A percentile compares a stretch with the other conserved stretches of the same genome.
These are phyloP conservation scores for Coniochaeta sp. DNA, from an alignment of 2,329 filamentous ascomycete genomes.

Conservation along the genomic window DNA sequence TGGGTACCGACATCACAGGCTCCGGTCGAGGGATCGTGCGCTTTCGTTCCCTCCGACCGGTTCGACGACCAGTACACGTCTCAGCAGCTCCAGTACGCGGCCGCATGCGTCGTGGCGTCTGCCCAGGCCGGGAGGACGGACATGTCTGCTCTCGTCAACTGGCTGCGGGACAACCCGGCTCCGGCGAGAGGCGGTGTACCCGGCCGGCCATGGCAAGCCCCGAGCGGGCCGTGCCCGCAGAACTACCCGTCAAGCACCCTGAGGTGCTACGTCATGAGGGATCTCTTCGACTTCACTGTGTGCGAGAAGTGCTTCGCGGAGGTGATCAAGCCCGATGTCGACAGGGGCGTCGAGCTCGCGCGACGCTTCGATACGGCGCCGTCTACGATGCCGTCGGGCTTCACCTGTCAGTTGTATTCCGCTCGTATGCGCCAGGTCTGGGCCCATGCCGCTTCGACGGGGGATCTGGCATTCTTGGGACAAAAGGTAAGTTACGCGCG, in stretches of 20 bases:
- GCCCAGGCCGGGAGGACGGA: background rate
- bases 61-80: constrained; percentile 7
- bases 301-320: constrained; percentile 9
- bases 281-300: constrained; percentile 6
- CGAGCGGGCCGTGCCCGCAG: constrained; percentile 5
- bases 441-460: constrained; percentile 4
- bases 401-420: constrained; percentile 11
- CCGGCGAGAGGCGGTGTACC: background rate
- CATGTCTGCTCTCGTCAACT: constrained; percentile 4
- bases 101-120: constrained; percentile 2
- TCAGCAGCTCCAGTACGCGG: constrained; percentile 5
- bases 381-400: constrained; percentile 2
- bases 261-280: constrained; percentile 8
- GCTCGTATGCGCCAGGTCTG: constrained; percentile 8
- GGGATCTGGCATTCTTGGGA: constrained; percentile 5
- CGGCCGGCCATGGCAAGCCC: background rate
- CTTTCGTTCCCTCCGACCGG: constrained; percentile 3
- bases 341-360: constrained; percentile 4
- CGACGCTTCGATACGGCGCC: background rate
- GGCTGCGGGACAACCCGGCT: constrained; percentile 6
- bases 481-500: constrained; percentile 5
- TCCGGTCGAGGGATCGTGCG: background rate
- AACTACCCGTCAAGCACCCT: constrained; percentile 1
- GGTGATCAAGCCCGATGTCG: constrained; percentile 3
- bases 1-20: constrained; percentile 2